Evolutionary conservation across 306 rosid genomes (phyloP).

Genomic region (Glycine tomentella): DNA sequence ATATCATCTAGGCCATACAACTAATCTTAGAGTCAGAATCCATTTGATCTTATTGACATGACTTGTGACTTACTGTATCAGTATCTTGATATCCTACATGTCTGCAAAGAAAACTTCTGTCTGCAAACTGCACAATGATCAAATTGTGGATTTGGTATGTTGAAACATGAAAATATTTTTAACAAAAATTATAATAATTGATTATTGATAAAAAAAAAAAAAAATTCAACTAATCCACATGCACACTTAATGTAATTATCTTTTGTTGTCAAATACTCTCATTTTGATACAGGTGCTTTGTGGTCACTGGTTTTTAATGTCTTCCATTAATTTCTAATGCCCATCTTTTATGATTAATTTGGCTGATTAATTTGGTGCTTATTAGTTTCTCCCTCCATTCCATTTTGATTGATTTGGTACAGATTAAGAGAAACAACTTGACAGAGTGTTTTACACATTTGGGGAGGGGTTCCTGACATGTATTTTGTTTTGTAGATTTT

Average conservation of each 20-base stretch:
- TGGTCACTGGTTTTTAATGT: neutral
- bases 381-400: neutral
- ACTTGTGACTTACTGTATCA: neutral
- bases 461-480: no score
- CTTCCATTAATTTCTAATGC: neutral
- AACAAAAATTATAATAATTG: neutral
- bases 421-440: no score
- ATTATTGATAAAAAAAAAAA: no score
- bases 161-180: neutral
- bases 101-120: neutral
- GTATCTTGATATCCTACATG: neutral
- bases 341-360: slow-evolving; percentile 6
- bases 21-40: neutral
- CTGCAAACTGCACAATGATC: neutral
- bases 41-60: slow-evolving; percentile 14
- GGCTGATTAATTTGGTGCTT: neutral
- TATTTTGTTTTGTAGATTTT: no score
- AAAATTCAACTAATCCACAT: neutral
- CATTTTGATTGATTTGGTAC: no score
- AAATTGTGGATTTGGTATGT: neutral
- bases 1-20: neutral
- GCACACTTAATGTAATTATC: slow-evolving; percentile 15
- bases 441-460: no score
- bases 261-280: slow-evolving; percentile 2
- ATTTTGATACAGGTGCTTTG: slow-evolving; percentile 13